A percentile compares a stretch with the other conserved stretches of the same genome.
Evolutionary conservation across 768 basidiomycete species (phyloP).

Genomic region (Ramaria rubella): DNA sequence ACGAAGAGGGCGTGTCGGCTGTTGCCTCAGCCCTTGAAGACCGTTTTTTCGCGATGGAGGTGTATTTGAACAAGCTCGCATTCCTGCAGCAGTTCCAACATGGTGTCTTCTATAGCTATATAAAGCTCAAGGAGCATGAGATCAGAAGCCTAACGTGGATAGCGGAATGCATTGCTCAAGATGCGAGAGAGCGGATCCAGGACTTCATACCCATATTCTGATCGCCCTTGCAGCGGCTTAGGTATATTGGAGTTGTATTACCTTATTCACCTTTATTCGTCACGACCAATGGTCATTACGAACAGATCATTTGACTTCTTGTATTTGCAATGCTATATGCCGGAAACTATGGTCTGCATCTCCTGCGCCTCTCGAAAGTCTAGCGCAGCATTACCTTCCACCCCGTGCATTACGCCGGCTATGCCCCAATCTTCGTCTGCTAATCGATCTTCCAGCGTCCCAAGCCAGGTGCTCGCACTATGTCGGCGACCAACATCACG

Average conservation of each 20-base stretch:
- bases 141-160: constrained; percentile 88
- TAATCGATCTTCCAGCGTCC: neutral
- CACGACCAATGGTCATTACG: neutral
- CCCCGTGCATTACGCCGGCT: neutral
- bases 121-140: constrained; percentile 90
- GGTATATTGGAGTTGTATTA: neutral
- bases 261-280: neutral
- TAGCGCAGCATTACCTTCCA: neutral
- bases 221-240: constrained; percentile 15
- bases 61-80: constrained; percentile 86
- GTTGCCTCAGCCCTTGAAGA: constrained; percentile 74
- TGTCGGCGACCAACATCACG: neutral
- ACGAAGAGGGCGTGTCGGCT: constrained; percentile 22
- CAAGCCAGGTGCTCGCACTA: neutral
- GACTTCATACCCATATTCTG: constrained; percentile 91
- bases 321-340: neutral
- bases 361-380: neutral
- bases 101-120: constrained; percentile 86
- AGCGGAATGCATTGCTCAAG: constrained; percentile 96
- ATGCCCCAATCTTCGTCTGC: neutral
- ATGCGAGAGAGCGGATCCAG: constrained; percentile 91
- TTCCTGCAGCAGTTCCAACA: constrained; percentile 98
- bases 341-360: neutral
- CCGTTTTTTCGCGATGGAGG: constrained; percentile 90
- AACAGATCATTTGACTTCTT: neutral